A percentile compares a stretch with the other conserved stretches of the same genome.
Conservation (phyloP, 2,329 filamentous ascomycete genomes). For the Tetracladium maxilliforme region DNA sequence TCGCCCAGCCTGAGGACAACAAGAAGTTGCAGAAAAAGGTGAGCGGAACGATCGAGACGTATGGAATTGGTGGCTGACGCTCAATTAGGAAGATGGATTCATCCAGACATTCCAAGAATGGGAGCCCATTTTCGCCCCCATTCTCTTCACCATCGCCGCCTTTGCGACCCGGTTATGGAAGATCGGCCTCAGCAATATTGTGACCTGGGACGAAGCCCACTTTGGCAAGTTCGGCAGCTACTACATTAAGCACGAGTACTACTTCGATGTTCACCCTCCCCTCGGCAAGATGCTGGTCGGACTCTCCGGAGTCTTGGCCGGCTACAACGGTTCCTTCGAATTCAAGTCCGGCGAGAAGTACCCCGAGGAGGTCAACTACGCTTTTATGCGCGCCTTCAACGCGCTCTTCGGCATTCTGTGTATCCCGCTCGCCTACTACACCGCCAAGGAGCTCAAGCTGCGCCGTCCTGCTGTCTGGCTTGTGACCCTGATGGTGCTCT, state of each 20-base stretch:
- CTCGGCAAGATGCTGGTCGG: constrained; percentile 98
- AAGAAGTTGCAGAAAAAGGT: constrained; percentile 46
- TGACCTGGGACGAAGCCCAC: constrained; percentile 67
- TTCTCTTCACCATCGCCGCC: constrained; percentile 45
- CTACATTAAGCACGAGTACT: constrained; percentile 98
- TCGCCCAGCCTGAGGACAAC: constrained; percentile 35
- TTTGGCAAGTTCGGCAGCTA: constrained; percentile 98
- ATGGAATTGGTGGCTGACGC: constrained; percentile 1
- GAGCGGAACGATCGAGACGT: constrained; percentile 4
- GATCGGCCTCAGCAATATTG: constrained; percentile 57
- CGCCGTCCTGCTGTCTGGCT: constrained; percentile 83
- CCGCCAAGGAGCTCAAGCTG: constrained; percentile 80
- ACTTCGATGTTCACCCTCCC: constrained; percentile 92
- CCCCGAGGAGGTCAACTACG: constrained; percentile 86
- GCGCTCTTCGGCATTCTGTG: constrained; percentile 86
- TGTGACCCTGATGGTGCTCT: constrained; percentile 90
- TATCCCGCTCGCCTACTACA: constrained; percentile 89
- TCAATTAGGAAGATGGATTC: constrained; percentile 31
- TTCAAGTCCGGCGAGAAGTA: constrained; percentile 98
- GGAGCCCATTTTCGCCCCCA: constrained; percentile 45
- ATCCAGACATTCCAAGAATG: constrained; percentile 48
- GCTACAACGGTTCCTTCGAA: constrained; percentile 98
- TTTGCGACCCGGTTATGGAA: constrained; percentile 56
- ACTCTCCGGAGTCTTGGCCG: constrained; percentile 86
- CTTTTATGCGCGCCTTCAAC: constrained; percentile 98